Evolutionary conservation across 2,329 filamentous ascomycete species (phyloP), one percentile per base, ranked within the genome.

Genomic region (Aspergillus sp.): DNA sequence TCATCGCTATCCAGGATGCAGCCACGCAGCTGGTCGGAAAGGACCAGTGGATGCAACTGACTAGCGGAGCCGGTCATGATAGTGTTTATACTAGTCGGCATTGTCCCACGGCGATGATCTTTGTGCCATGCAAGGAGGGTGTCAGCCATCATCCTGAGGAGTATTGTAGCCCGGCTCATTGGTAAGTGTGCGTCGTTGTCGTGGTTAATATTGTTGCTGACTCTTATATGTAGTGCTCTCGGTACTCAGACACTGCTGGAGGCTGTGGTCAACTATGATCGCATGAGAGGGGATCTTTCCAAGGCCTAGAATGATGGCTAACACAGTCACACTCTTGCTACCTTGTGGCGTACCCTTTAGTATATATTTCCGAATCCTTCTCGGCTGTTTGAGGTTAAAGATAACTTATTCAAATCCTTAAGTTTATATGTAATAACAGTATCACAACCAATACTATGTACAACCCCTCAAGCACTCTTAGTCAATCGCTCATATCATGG

Each of bases 61-160:
- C 80, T 8, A 82, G 78, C 64, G 85, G 85, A 5, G 85, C 85
- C 10, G 85, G 85, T 0, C 85, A 87, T 70, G 85, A 87, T 63
- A 86, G 81, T 55, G 84, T 86, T 7, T 83, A 85, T 63, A 80
- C 84, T 10, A 84, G 80, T 59, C 78, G 80, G 55, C 76, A 76
- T 38, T 84, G 80, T 55, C 85, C 85, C 13, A 85, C 84, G 3
- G 80, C 82, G 15, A 87, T 88, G 85, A 85, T 87, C n/a, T 88
- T 88, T 61, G 82, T 87, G 6, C 84, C 85, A 9, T 86, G 83
- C 60, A 78, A 76, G 65, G 80, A 85, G 59, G 85, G 85, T 0
- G 75, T 87, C 17, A 85, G 82, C 62, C 85, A 87, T 67, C 82
- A 87, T 64, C 85, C 85, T 3, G 76, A 80, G 12, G 85, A 87